A percentile compares a stretch with the other conserved stretches of the same genome.
Conservation (phyloP, 2,329 filamentous ascomycete genomes). For the Pochonia chlamydosporia region DNA sequence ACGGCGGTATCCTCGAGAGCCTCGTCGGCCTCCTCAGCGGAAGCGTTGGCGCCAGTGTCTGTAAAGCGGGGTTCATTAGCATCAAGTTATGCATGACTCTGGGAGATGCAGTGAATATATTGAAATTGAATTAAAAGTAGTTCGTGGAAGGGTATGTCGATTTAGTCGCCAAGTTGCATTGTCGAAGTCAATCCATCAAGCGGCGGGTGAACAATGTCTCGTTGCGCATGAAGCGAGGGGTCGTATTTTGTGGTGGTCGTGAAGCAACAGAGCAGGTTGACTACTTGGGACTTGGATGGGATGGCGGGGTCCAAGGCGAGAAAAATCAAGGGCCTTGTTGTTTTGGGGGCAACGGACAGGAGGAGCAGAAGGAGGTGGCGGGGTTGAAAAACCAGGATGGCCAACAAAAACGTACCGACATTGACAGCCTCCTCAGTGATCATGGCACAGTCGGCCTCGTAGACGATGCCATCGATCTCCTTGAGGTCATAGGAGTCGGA, state of each 20-base stretch:
- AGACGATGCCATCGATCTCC: constrained; percentile 72
- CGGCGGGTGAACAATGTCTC: too few relatives aligned
- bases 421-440: constrained; percentile 71
- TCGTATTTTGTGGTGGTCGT: too few relatives aligned
- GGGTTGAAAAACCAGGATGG: not conserved
- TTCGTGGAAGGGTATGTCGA: too few relatives aligned
- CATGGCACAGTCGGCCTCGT: constrained; percentile 89
- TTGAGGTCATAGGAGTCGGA: constrained; percentile 89
- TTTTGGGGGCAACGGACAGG: not conserved
- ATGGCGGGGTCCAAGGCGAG: not conserved
- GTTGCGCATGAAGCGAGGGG: too few relatives aligned
- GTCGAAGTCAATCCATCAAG: too few relatives aligned
- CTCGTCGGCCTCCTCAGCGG: constrained; percentile 84
- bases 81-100: not conserved
- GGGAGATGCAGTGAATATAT: not conserved
- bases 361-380: not conserved
- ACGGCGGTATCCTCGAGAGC: constrained; percentile 61
- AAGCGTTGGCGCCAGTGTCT: constrained; percentile 95
- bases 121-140: not conserved
- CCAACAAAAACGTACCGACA: constrained; percentile 64
- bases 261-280: too few relatives aligned
- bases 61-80: not conserved
- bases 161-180: too few relatives aligned
- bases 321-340: not conserved
- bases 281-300: not conserved